Evolutionary conservation across 2,329 filamentous ascomycete species (phyloP).

Genomic region (Uncinocarpus reesii): DNA sequence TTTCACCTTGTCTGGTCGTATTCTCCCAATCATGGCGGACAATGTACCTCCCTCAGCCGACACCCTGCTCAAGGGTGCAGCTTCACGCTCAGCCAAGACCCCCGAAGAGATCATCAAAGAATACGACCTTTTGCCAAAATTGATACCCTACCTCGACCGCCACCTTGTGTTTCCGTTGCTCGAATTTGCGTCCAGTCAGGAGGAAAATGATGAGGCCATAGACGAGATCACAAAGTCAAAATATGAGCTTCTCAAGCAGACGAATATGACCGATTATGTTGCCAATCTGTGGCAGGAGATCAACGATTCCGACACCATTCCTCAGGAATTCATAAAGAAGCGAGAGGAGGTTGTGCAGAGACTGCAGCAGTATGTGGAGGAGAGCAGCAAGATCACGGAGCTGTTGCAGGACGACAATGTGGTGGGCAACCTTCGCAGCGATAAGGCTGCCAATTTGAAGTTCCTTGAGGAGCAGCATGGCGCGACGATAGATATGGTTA

Average conservation of each 20-base stretch:
- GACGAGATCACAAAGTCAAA: conserved; percentile 73
- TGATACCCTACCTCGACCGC: conserved; percentile 85
- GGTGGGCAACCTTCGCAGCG: conserved; percentile 77
- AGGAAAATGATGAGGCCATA: conserved; percentile 54
- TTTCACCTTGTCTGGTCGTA: conserved; percentile 1
- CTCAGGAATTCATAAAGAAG: conserved; percentile 79
- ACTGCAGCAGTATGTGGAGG: conserved; percentile 73
- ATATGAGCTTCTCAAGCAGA: conserved; percentile 88
- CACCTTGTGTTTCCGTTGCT: conserved; percentile 94
- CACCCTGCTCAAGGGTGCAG: conserved; percentile 41
- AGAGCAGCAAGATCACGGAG: conserved; percentile 78
- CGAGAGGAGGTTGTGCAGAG: conserved; percentile 76
- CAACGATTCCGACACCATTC: conserved; percentile 64
- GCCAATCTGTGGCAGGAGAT: conserved; percentile 85
- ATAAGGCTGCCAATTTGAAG: conserved; percentile 98
- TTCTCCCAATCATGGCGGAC: conserved; percentile 42
- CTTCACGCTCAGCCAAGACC: conserved; percentile 35
- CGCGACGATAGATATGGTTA: conserved; percentile 90
- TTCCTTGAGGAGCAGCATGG: conserved; percentile 94
- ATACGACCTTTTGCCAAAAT: conserved; percentile 74
- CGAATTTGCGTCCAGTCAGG: conserved; percentile 75
- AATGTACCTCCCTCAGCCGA: conserved; percentile 41
- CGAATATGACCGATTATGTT: conserved; percentile 98
- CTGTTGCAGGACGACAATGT: conserved; percentile 82
- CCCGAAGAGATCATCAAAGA: conserved; percentile 53